phyloP scores from a whole-genome alignment of 805 yeast genomes.

The Pichia manshurica region DNA sequence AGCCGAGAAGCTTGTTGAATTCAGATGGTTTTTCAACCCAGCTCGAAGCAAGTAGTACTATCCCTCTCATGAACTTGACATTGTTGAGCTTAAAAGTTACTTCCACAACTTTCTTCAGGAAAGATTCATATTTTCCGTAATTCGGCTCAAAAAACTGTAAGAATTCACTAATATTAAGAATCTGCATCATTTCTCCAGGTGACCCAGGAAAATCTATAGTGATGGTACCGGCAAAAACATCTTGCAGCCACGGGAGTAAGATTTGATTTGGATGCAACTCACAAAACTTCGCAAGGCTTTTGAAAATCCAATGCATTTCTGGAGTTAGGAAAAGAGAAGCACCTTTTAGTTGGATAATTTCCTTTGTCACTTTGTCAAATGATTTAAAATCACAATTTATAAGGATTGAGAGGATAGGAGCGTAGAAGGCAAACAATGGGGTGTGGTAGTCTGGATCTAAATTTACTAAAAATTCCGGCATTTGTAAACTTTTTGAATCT shows the following conservation, averaged over 20 bases:
- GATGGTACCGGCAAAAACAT: not conserved
- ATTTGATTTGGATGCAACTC: not conserved
- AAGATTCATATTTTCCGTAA: not conserved
- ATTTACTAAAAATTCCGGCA: not conserved
- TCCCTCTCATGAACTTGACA: not conserved
- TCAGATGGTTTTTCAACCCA: not conserved
- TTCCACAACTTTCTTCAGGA: not conserved
- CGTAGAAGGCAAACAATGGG: not conserved
- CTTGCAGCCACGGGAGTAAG: not conserved
- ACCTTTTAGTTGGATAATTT: not conserved
- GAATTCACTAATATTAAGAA: not conserved
- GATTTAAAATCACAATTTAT: not conserved
- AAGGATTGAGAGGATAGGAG: not conserved
- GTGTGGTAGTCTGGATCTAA: not conserved
- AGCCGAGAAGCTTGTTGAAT: not conserved
- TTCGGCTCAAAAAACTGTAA: constrained; percentile 4
- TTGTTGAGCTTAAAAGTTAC: not conserved
- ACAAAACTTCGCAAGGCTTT: constrained; percentile 1
- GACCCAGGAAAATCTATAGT: not conserved
- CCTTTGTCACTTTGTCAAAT: not conserved
- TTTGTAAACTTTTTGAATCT: not conserved
- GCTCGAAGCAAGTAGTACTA: not conserved
- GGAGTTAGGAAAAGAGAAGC: not conserved
- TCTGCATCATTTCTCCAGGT: not conserved
- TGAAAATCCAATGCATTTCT: constrained; percentile 9